Evolutionary conservation across 208 protist genomes (phyloP).

Genomic region (Leishmania turanica): DNA sequence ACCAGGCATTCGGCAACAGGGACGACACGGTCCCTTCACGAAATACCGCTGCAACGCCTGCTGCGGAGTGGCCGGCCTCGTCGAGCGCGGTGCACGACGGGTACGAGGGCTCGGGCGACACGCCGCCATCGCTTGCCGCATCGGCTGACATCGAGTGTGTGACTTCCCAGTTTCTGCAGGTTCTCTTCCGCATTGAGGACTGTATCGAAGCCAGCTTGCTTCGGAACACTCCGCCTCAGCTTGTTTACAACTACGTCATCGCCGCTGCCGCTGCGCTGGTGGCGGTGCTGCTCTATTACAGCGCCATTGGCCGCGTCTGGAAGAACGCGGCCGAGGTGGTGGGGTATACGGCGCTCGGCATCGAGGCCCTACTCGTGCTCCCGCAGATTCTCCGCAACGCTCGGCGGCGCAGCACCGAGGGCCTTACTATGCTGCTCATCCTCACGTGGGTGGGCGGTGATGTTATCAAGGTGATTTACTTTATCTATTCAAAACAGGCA

Average conservation of each 20-base stretch:
- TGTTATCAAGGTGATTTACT: slow-evolving; percentile 77
- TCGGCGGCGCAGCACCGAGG: slow-evolving; percentile 60
- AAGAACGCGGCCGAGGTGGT: slow-evolving; percentile 30
- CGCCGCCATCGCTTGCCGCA: slow-evolving; percentile 1
- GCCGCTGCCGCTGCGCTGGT: slow-evolving; percentile 16
- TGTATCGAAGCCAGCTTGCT: slow-evolving; percentile 35
- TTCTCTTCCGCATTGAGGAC: slow-evolving; percentile 41
- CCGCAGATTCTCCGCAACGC: slow-evolving; percentile 84
- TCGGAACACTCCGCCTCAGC: slow-evolving; percentile 26
- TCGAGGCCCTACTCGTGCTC: slow-evolving; percentile 68
- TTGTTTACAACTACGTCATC: slow-evolving; percentile 32
- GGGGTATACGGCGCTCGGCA: slow-evolving; percentile 66
- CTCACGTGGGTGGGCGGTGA: slow-evolving; percentile 76
- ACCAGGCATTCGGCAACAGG: not conserved
- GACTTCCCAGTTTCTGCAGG: not conserved
- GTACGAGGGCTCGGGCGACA: not conserved
- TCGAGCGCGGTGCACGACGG: not conserved
- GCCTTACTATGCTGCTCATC: slow-evolving; percentile 63
- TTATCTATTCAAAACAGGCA: slow-evolving; percentile 51
- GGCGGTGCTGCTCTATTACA: slow-evolving; percentile 43
- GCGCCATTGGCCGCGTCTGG: slow-evolving; percentile 18
- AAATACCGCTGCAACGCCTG: not conserved
- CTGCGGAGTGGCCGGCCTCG: not conserved
- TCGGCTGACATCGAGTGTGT: not conserved
- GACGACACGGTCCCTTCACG: not conserved